These are phyloP conservation scores for Carex kokanica DNA, from an alignment of 176 grass and related monocot species.

Conservation along the genomic window DNA sequence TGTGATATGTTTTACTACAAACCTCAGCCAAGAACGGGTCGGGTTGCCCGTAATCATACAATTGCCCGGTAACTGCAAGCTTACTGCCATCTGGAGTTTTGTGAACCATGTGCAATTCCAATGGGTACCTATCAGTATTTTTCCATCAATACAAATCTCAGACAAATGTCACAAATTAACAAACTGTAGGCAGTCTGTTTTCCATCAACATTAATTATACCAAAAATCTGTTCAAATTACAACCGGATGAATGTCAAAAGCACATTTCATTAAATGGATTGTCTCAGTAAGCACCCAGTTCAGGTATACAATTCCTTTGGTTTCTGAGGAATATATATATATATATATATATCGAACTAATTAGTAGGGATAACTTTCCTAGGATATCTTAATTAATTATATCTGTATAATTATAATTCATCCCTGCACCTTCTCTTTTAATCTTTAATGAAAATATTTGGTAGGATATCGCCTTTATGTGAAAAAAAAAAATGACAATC, in stretches of 20 bases:
- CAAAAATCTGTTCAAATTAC: background rate
- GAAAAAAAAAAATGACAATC: background rate
- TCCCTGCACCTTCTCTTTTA: too few species aligned
- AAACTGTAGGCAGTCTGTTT: background rate
- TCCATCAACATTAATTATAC: too few species aligned
- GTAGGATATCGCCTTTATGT: too few species aligned
- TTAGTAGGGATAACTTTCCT: background rate
- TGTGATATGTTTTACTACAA: background rate
- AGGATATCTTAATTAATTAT: background rate
- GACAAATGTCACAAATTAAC: background rate
- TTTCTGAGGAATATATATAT: background rate
- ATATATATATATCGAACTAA: too few species aligned
- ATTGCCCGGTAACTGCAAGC: constrained; percentile 45
- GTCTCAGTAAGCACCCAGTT: background rate
- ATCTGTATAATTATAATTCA: background rate
- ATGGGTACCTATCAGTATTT: constrained; percentile 29
- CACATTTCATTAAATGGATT: background rate
- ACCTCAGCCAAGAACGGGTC: constrained; percentile 53
- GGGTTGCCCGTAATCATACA: constrained; percentile 38
- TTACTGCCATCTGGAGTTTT: constrained; percentile 30
- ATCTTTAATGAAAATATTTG: too few species aligned
- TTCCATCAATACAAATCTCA: background rate
- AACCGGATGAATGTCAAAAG: background rate
- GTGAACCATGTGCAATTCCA: constrained; percentile 85
- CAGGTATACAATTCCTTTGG: too few species aligned